phyloP scores from a whole-genome alignment of 495 filamentous ascomycete species.

The Apodospora peruviana region DNA sequence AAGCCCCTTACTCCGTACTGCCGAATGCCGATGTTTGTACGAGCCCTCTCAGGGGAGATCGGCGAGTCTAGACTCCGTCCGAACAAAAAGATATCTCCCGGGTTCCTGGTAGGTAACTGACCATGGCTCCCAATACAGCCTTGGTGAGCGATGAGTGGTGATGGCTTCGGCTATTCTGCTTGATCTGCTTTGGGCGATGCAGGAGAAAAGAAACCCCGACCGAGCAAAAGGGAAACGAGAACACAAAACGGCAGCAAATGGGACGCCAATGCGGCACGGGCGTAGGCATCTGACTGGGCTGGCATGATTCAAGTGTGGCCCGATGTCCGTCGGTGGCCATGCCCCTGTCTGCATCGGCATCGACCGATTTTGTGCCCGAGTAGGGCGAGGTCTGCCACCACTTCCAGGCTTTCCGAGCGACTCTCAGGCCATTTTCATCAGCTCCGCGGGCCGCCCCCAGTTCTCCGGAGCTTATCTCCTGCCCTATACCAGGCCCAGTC shows the following conservation, averaged over 20 bases:
- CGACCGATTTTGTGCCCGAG: constrained; percentile 26
- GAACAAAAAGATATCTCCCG: no score
- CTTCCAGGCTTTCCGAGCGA: constrained; percentile 14
- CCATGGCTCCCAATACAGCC: no score
- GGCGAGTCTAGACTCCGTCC: no score
- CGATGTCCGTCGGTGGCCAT: constrained; percentile 24
- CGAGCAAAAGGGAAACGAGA: no score
- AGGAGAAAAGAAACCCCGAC: no score
- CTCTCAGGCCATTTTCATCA: constrained; percentile 31
- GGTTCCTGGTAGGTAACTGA: no score
- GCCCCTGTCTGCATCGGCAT: constrained; percentile 23
- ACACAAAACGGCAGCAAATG: neutral
- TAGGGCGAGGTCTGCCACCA: constrained; percentile 22
- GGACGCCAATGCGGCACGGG: neutral
- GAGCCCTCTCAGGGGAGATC: no score
- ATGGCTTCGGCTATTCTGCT: no score
- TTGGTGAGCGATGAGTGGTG: no score
- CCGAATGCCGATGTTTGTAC: no score
- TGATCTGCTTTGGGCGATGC: no score
- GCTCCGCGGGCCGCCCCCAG: constrained; percentile 18
- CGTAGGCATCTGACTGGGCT: constrained; percentile 1
- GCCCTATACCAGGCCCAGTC: neutral
- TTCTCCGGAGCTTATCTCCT: constrained; percentile 17
- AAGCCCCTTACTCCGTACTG: no score
- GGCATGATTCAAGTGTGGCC: constrained; percentile 30